Evolutionary conservation across 352 stramenopile species (phyloP).

Genomic region (Globisporangium paroecandrum): DNA sequence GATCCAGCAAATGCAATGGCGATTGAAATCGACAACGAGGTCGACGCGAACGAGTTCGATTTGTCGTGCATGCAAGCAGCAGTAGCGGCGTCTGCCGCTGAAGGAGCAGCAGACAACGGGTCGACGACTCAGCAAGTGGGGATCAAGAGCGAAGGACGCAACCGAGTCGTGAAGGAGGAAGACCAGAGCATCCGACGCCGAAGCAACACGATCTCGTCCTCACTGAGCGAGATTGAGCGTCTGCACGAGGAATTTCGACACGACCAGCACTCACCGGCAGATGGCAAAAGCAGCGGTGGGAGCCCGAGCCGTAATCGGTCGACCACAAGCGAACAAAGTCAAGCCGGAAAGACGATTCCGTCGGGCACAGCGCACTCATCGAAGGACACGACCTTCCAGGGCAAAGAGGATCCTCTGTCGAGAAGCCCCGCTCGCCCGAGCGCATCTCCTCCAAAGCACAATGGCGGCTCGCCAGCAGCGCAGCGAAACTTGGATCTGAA

Average conservation of each 20-base stretch:
- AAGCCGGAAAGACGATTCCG: slow-evolving; percentile 6
- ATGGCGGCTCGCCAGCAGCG: neutral
- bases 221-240: slow-evolving; percentile 31
- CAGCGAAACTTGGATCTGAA: slow-evolving; percentile 61
- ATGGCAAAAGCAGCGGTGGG: neutral
- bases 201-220: slow-evolving; percentile 39
- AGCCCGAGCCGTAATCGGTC: slow-evolving; percentile 2
- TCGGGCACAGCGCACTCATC: neutral
- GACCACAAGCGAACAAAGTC: slow-evolving; percentile 3
- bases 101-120: slow-evolving; percentile 18
- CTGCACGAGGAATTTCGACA: slow-evolving; percentile 29
- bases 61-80: slow-evolving; percentile 36
- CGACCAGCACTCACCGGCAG: slow-evolving; percentile 16
- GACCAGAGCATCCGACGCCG: slow-evolving; percentile 16
- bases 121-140: neutral
- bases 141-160: slow-evolving; percentile 9
- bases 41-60: slow-evolving; percentile 75
- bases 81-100: slow-evolving; percentile 16
- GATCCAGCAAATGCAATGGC: slow-evolving; percentile 69
- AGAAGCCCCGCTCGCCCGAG: slow-evolving; percentile 9
- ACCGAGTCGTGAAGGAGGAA: slow-evolving; percentile 1
- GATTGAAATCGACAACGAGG: slow-evolving; percentile 89
- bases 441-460: slow-evolving; percentile 11
- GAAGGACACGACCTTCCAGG: neutral
- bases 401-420: slow-evolving; percentile 9